Evolutionary conservation across 2,329 filamentous ascomycete genomes (phyloP).

Genomic region (Arthrobotrys sphaeroides): DNA sequence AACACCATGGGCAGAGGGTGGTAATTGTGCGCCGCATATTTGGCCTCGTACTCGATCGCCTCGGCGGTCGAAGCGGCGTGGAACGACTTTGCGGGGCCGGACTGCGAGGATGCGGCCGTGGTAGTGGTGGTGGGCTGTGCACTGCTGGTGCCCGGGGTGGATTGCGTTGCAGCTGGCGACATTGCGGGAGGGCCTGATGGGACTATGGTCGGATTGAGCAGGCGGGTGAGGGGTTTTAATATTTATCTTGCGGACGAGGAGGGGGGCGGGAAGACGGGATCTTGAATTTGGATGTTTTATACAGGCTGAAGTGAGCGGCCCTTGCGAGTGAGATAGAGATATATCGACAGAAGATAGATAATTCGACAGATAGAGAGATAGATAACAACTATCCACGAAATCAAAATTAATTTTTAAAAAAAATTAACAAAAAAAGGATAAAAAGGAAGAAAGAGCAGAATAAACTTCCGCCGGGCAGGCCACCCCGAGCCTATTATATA

Average conservation of each 20-base stretch:
- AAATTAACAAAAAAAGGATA: conserved; percentile 6
- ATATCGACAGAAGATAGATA: neutral
- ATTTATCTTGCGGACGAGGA: too few relatives aligned
- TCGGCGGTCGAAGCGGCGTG: conserved; percentile 81
- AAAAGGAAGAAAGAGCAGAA: too few relatives aligned
- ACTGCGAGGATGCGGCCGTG: conserved; percentile 26
- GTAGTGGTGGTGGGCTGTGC: neutral
- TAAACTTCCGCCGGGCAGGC: conserved; percentile 32
- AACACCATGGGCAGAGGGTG: conserved; percentile 96
- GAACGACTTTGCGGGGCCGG: conserved; percentile 61
- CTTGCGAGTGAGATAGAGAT: neutral
- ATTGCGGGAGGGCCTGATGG: conserved; percentile 36
- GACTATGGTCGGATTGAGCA: neutral
- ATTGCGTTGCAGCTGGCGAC: conserved; percentile 48
- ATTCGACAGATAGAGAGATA: neutral
- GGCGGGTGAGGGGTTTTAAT: neutral
- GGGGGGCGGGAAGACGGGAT: neutral
- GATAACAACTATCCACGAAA: too few relatives aligned
- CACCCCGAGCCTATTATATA: conserved; percentile 34
- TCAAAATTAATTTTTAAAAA: neutral
- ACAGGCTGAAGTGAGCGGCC: neutral
- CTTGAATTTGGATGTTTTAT: neutral
- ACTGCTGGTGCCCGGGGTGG: neutral
- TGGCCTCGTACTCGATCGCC: conserved; percentile 82
- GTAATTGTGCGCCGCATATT: conserved; percentile 97